Evolutionary conservation across 192 early-diverging fungal genomes (phyloP).

Genomic region (Backusella psychrophila): DNA sequence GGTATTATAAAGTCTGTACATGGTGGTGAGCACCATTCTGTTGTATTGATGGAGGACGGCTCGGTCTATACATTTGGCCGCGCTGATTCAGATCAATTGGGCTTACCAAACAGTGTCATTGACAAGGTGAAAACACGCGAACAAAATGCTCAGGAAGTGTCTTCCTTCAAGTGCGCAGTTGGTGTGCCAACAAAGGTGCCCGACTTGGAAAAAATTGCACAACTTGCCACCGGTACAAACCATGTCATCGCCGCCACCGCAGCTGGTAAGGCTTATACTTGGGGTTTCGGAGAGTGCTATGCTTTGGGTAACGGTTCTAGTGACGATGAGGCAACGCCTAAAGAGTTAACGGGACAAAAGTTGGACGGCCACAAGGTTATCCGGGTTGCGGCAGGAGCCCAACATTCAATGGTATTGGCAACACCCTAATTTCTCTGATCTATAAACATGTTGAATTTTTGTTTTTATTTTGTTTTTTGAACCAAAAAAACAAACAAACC

Average conservation of each 20-base stretch:
- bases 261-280: constrained; percentile 69
- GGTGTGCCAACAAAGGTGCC: constrained; percentile 54
- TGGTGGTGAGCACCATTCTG: constrained; percentile 87
- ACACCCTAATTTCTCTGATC: neutral
- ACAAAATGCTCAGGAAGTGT: neutral
- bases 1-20: constrained; percentile 53
- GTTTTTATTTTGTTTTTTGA: too few relatives aligned
- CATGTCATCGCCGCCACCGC: constrained; percentile 52
- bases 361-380: constrained; percentile 63
- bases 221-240: constrained; percentile 57
- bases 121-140: constrained; percentile 21
- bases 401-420: constrained; percentile 67
- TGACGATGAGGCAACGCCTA: constrained; percentile 65
- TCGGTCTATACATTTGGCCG: constrained; percentile 80
- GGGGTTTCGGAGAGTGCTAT: constrained; percentile 89
- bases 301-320: constrained; percentile 80
- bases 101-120: constrained; percentile 53
- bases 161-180: constrained; percentile 56
- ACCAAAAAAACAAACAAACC: too few relatives aligned
- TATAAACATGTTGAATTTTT: too few relatives aligned
- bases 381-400: constrained; percentile 74
- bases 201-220: constrained; percentile 35
- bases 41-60: constrained; percentile 75
- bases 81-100: constrained; percentile 80
- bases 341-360: constrained; percentile 65